These are phyloP conservation scores for Neofusicoccum umdonicola DNA, from an alignment of 2,329 filamentous ascomycete genomes.

Conservation along the genomic window DNA sequence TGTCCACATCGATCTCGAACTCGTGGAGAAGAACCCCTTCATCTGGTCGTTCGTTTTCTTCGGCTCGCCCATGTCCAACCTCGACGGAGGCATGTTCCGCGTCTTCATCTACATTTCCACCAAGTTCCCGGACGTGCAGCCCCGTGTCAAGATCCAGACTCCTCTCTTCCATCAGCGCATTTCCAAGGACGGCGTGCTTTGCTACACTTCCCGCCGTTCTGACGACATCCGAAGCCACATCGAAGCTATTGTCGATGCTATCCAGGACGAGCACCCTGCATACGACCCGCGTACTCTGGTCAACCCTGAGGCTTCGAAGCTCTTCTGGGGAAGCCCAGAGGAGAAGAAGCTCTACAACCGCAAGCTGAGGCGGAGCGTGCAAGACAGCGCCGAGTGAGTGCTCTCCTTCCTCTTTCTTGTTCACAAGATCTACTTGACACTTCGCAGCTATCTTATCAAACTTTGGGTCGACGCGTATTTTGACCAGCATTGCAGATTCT, in stretches of 20 bases:
- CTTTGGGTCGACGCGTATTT: no score
- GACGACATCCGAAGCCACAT: conserved; percentile 84
- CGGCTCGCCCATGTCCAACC: conserved; percentile 85
- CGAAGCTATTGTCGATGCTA: conserved; percentile 72
- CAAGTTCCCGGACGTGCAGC: conserved; percentile 83
- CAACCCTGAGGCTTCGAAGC: conserved; percentile 77
- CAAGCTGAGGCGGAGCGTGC: conserved; percentile 73
- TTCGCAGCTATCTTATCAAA: no score
- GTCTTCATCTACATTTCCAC: conserved; percentile 79
- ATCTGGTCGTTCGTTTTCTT: conserved; percentile 88
- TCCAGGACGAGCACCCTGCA: conserved; percentile 85
- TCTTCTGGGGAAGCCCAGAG: conserved; percentile 80
- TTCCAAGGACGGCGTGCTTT: conserved; percentile 74
- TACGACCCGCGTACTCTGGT: conserved; percentile 90
- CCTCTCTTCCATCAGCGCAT: conserved; percentile 86
- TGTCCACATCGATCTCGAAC: conserved; percentile 69
- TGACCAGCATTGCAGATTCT: no score
- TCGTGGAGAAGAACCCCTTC: conserved; percentile 83
- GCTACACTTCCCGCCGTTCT: conserved; percentile 65
- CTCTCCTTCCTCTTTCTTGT: background rate
- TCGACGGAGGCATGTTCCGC: conserved; percentile 86
- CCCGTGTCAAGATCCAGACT: conserved; percentile 76
- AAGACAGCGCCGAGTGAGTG: conserved; percentile 47
- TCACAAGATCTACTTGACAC: background rate
- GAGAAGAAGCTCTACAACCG: conserved; percentile 84